These are phyloP conservation scores for Brassica hybrid DNA, from an alignment of 441 rosid genomes.

Conservation along the genomic window DNA sequence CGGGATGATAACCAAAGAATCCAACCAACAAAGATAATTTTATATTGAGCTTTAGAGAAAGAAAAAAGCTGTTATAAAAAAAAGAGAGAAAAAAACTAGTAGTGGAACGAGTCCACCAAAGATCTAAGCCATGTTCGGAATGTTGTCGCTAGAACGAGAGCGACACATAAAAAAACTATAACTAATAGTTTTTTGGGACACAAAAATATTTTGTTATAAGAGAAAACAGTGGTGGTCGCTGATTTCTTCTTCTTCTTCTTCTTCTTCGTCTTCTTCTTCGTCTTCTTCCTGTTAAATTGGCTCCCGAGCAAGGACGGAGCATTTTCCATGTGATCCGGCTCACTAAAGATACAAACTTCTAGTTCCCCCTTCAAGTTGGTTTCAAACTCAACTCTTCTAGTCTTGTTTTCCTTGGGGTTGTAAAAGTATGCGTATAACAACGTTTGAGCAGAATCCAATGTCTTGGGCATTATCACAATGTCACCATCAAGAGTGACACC, in stretches of 20 bases:
- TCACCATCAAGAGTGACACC: conserved; percentile 17
- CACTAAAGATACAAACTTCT: neutral
- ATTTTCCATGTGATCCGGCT: neutral
- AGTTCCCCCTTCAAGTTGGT: neutral
- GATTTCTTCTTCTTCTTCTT: neutral
- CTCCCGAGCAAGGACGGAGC: neutral
- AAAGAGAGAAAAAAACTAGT: too few relatives aligned
- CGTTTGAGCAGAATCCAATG: neutral
- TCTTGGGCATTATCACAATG: conserved; percentile 19
- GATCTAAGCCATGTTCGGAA: neutral
- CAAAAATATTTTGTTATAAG: neutral
- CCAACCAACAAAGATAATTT: neutral
- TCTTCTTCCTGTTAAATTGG: neutral
- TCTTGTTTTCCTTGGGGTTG: neutral
- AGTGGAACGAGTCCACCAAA: neutral
- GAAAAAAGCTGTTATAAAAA: neutral
- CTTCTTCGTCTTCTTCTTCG: too few relatives aligned
- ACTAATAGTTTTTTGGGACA: neutral
- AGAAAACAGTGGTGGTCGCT: neutral
- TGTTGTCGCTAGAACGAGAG: neutral
- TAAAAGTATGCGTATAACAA: neutral
- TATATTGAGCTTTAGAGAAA: neutral
- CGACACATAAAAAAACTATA: neutral
- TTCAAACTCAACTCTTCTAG: conserved; percentile 1
- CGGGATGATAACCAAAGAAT: neutral